Evolutionary conservation across 805 yeast species (phyloP).

Genomic region (Saccharomycopsis olivae): DNA sequence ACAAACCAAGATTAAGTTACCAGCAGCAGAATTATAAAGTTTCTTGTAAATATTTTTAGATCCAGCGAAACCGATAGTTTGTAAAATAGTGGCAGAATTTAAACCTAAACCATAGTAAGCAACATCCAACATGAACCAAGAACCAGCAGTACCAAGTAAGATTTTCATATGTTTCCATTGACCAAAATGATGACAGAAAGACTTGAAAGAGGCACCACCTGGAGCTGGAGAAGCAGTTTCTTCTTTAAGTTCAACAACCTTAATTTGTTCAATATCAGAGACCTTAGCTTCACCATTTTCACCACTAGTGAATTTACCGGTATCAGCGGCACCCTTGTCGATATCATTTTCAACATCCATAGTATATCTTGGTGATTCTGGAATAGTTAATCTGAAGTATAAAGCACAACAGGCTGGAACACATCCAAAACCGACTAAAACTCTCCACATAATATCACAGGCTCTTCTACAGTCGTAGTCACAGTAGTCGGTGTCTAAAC

Average conservation of each 20-base stretch:
- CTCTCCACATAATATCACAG: slow-evolving; percentile 92
- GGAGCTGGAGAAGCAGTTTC: slow-evolving; percentile 31
- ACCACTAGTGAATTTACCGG: slow-evolving; percentile 36
- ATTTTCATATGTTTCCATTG: slow-evolving; percentile 86
- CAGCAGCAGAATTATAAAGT: slow-evolving; percentile 73
- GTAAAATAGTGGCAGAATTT: slow-evolving; percentile 68
- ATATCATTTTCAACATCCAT: slow-evolving; percentile 54
- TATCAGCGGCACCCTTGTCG: slow-evolving; percentile 27
- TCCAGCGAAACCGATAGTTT: slow-evolving; percentile 77
- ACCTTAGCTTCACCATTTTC: slow-evolving; percentile 28
- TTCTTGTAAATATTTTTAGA: slow-evolving; percentile 57
- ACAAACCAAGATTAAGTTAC: slow-evolving; percentile 85
- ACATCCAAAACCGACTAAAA: slow-evolving; percentile 79
- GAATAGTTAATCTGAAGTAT: slow-evolving; percentile 87
- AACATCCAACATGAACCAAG: slow-evolving; percentile 85
- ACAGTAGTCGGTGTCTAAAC: slow-evolving; percentile 52
- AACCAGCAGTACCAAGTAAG: slow-evolving; percentile 79
- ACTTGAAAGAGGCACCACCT: slow-evolving; percentile 73
- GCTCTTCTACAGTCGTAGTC: slow-evolving; percentile 59
- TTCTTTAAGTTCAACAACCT: slow-evolving; percentile 31
- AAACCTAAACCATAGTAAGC: slow-evolving; percentile 85
- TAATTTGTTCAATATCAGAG: slow-evolving; percentile 28
- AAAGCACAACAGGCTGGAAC: slow-evolving; percentile 79
- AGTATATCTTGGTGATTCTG: slow-evolving; percentile 89
- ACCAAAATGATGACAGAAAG: slow-evolving; percentile 61